Evolutionary conservation across 73 alveolate genomes (phyloP).

Genomic region (Paramecium octaurelia): DNA sequence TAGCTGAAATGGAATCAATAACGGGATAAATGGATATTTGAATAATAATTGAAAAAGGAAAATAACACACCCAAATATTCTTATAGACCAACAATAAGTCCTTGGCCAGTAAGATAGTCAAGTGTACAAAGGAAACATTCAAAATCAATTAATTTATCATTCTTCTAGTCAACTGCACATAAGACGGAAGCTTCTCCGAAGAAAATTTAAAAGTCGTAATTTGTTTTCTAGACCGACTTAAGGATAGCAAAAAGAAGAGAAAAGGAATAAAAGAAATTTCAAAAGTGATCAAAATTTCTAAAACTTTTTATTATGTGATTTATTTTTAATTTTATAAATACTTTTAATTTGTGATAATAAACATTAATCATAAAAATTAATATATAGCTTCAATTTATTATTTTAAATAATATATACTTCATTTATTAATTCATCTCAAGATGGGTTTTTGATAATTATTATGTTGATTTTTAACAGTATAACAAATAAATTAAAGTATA

Average conservation of each 20-base stretch:
- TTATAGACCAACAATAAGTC: slow-evolving; percentile 7
- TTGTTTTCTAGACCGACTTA: not conserved
- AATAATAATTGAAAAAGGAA: not conserved
- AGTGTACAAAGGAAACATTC: not conserved
- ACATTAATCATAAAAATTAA: not conserved
- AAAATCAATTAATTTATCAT: not conserved
- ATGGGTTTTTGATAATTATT: not conserved
- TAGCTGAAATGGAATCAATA: not conserved
- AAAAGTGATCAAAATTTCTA: not conserved
- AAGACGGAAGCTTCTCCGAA: not conserved
- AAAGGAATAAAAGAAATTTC: not conserved
- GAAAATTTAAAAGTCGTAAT: not conserved
- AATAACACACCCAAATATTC: not conserved
- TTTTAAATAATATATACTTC: not conserved
- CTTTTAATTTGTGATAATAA: not conserved
- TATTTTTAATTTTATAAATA: not conserved
- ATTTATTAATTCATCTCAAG: not conserved
- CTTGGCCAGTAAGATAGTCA: not conserved
- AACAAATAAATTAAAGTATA: not conserved
- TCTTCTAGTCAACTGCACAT: not conserved
- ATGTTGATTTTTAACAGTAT: not conserved
- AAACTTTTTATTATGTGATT: not conserved
- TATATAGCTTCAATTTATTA: not conserved
- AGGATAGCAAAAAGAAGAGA: not conserved
- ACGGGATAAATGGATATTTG: not conserved